Percentiles rank a stretch among this genome's conserved stretches.
phyloP scores from a whole-genome alignment of 768 basidiomycete species.

The Boletus vinaceobasis region DNA sequence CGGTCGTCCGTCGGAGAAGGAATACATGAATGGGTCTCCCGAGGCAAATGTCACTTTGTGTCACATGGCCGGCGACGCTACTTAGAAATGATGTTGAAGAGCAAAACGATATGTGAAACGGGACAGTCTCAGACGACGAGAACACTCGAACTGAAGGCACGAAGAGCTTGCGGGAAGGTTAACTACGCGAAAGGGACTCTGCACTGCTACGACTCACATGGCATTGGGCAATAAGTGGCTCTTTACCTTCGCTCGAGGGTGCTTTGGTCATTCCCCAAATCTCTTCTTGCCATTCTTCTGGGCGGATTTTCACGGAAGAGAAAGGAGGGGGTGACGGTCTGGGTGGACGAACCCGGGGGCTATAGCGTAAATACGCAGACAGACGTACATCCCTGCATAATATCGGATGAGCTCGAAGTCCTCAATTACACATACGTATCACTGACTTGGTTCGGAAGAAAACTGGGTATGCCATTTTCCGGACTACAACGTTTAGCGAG shows the following conservation, averaged over 20 bases:
- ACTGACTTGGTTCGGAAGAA: constrained; percentile 25
- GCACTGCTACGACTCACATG: constrained; percentile 23
- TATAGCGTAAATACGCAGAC: constrained; percentile 24
- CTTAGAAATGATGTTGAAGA: constrained; percentile 41
- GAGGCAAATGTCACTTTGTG: constrained; percentile 7
- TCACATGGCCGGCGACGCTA: constrained; percentile 7
- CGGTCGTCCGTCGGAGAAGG: constrained; percentile 51
- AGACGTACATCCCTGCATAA: constrained; percentile 21
- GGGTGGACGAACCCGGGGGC: constrained; percentile 32
- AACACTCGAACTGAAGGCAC: constrained; percentile 60
- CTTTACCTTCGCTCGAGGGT: constrained; percentile 2
- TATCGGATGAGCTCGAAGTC: neutral
- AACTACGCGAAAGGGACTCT: neutral
- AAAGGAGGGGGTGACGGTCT: constrained; percentile 25
- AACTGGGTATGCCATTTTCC: constrained; percentile 14
- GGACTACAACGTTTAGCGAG: constrained; percentile 25
- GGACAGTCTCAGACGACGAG: constrained; percentile 52
- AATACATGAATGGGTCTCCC: constrained; percentile 44
- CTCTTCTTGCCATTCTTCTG: constrained; percentile 35
- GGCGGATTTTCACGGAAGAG: constrained; percentile 24
- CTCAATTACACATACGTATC: neutral
- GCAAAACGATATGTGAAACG: constrained; percentile 62
- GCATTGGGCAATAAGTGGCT: constrained; percentile 23
- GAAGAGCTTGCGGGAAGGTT: constrained; percentile 45
- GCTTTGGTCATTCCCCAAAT: constrained; percentile 27